A percentile compares a stretch with the other conserved stretches of the same genome.
phyloP scores from a whole-genome alignment of 2,329 filamentous ascomycete species.

The Albifimbria verrucaria region DNA sequence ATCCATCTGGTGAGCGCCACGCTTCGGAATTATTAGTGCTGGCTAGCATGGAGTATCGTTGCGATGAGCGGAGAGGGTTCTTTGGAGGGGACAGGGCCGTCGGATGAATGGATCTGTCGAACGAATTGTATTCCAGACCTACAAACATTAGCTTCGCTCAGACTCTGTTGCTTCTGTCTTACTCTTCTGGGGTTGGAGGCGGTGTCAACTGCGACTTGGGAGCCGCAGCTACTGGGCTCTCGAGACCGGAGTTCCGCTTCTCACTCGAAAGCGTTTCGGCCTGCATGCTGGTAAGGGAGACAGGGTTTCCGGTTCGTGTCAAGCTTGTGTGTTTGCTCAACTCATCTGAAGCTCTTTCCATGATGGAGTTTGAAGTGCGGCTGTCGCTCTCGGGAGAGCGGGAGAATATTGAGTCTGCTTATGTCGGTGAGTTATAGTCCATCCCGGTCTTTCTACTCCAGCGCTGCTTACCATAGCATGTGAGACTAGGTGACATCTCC shows the following conservation, averaged over 20 bases:
- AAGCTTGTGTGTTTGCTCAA: constrained; percentile 30
- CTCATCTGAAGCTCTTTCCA: constrained; percentile 23
- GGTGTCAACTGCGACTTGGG: background rate
- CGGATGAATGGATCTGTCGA: constrained; percentile 10
- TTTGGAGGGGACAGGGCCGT: constrained; percentile 6
- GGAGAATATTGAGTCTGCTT: background rate
- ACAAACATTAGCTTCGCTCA: no score
- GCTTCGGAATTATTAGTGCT: constrained; percentile 34
- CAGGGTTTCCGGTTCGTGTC: background rate
- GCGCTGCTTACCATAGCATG: background rate
- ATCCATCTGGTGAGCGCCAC: constrained; percentile 45
- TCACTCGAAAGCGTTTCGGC: background rate
- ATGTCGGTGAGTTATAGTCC: background rate
- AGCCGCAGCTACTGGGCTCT: background rate
- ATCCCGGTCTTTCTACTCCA: background rate
- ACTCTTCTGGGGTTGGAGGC: background rate
- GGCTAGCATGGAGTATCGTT: constrained; percentile 19
- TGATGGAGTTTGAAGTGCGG: background rate
- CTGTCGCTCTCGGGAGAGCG: constrained; percentile 1
- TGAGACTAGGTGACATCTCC: background rate
- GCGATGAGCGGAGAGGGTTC: constrained; percentile 7
- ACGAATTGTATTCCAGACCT: no score
- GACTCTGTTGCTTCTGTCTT: no score
- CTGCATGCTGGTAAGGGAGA: background rate
- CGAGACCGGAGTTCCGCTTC: background rate